These are phyloP conservation scores for Diaporthe sp. DNA, from an alignment of 2,329 filamentous ascomycete genomes.

Conservation along the genomic window DNA sequence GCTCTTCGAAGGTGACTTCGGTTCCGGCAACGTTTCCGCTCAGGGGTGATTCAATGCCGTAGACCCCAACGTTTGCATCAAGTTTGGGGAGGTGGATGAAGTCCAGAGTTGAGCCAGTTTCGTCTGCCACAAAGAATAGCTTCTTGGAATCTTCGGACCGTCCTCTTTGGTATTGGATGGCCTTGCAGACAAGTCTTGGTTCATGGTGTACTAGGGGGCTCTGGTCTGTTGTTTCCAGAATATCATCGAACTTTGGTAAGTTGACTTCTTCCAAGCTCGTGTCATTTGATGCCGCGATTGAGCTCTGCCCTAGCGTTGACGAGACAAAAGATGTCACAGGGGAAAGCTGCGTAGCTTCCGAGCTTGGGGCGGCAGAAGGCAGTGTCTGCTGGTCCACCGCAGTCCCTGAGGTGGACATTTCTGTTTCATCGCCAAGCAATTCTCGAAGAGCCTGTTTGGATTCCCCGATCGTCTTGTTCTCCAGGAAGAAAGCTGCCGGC, in stretches of 20 bases:
- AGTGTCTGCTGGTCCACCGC: not conserved
- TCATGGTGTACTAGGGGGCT: not conserved
- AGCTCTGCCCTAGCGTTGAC: not conserved
- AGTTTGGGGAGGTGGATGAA: not conserved
- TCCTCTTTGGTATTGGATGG: not conserved
- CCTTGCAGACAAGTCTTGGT: not conserved
- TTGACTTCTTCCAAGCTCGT: not conserved
- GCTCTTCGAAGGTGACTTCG: not conserved
- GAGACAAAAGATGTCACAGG: not conserved
- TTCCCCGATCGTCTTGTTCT: slow-evolving; percentile 6
- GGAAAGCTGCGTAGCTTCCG: not conserved
- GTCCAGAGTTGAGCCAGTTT: not conserved
- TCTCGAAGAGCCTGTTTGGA: not conserved
- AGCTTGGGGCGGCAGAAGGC: not conserved
- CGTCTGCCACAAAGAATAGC: not conserved
- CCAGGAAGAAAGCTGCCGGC: not conserved
- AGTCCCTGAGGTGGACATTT: not conserved
- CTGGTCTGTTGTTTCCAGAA: not conserved
- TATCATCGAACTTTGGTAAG: not conserved
- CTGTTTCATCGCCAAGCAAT: not conserved
- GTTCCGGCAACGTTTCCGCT: not conserved
- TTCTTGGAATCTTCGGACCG: not conserved
- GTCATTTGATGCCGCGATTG: not conserved
- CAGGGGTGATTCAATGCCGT: not conserved
- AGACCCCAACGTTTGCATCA: not conserved